Conservation (phyloP, 768 basidiomycete genomes). For the Pholiota molesta region DNA sequence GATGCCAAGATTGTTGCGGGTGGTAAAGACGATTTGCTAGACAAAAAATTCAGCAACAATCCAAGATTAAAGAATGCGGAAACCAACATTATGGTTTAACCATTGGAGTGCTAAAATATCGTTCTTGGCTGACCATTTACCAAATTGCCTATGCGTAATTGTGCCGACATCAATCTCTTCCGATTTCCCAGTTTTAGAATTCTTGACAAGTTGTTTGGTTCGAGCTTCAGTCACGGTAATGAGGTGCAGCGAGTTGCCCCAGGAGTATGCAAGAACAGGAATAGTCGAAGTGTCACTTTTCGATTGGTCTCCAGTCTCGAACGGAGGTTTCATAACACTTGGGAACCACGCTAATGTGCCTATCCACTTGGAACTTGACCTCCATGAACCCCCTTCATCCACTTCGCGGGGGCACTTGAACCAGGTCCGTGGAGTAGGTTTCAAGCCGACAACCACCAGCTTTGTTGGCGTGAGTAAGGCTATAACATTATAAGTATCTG, state of each 20-base stretch:
- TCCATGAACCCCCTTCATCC: constrained; percentile 45
- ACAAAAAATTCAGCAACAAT: constrained; percentile 12
- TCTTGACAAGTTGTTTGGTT: constrained; percentile 49
- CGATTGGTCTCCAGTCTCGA: constrained; percentile 15
- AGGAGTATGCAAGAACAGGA: constrained; percentile 83
- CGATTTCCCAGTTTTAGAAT: constrained; percentile 61
- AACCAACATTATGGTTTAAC: constrained; percentile 86
- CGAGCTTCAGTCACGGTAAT: constrained; percentile 67
- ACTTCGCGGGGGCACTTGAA: constrained; percentile 67
- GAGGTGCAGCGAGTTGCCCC: constrained; percentile 72
- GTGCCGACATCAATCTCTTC: constrained; percentile 63
- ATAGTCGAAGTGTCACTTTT: constrained; percentile 30
- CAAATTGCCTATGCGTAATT: constrained; percentile 63
- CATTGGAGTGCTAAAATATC: constrained; percentile 80
- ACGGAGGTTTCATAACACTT: constrained; percentile 40
- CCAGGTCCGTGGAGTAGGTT: constrained; percentile 93
- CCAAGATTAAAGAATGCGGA: background rate
- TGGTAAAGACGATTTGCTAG: constrained; percentile 74
- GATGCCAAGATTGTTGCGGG: constrained; percentile 60
- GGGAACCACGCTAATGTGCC: constrained; percentile 87
- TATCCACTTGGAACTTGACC: constrained; percentile 49
- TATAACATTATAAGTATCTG: constrained; percentile 78
- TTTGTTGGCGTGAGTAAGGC: constrained; percentile 91
- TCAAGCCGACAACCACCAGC: constrained; percentile 90
- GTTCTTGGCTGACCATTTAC: constrained; percentile 61